These are phyloP conservation scores for Hypoxylon sp. DNA, from an alignment of 2,329 filamentous ascomycete species.

Conservation along the genomic window DNA sequence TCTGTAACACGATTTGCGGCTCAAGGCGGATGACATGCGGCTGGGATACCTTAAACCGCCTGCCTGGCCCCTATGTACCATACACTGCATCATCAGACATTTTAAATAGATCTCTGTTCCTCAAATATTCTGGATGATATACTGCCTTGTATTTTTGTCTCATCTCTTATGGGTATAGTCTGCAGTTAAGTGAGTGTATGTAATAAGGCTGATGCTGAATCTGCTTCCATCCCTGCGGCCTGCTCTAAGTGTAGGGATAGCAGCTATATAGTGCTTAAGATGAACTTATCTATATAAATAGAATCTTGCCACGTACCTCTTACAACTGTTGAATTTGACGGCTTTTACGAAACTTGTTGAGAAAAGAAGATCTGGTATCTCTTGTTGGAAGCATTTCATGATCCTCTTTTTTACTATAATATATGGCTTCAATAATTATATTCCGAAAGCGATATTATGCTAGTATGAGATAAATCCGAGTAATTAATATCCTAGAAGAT, in stretches of 20 bases:
- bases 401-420: too few species aligned
- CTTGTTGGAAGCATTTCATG: neutral
- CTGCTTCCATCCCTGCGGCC: neutral
- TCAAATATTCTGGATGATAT: slow-evolving; percentile 10
- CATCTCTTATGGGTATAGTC: neutral
- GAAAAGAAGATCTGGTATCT: neutral
- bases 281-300: neutral
- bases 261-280: neutral
- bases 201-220: neutral
- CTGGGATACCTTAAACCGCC: slow-evolving; percentile 37
- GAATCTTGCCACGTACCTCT: neutral
- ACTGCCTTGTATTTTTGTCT: neutral
- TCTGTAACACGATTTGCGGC: slow-evolving; percentile 46
- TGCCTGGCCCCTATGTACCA: slow-evolving; percentile 50
- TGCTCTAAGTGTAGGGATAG: neutral
- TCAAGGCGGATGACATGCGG: slow-evolving; percentile 42
- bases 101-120: slow-evolving; percentile 50
- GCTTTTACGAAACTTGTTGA: neutral
- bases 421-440: neutral
- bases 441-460: neutral
- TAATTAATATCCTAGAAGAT: neutral
- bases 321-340: neutral
- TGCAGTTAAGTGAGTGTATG: neutral
- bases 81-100: slow-evolving; percentile 47
- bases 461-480: neutral